Evolutionary conservation across 306 rosid species (phyloP), one percentile per base, ranked within the genome.

Genomic region (Adenanthera pavonina): DNA sequence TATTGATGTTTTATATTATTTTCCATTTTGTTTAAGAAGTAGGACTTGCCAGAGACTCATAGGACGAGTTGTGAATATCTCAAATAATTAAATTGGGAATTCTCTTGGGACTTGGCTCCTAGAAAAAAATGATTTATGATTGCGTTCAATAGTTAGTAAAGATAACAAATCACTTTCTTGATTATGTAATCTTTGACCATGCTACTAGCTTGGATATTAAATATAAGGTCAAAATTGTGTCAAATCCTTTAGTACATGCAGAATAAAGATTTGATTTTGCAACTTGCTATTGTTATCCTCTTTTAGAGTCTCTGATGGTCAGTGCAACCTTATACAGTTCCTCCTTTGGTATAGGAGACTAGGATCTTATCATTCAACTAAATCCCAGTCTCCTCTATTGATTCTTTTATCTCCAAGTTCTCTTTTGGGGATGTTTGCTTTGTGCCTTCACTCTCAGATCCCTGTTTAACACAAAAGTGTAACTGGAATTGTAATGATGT

Each of bases 401-500:
- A 64, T n/a, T 54, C 14, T 77, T 56, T 65, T 71, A 59, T 69
- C 75, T 73, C 54, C 73, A 74, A 19, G 57, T 72, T 70, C 49
- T 34, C 59, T 72, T 62, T 61, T 77, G 71, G 75, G 75, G 57
- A 53, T 41, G 62, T 38, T 59, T 36, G 13, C 35, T 70, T 75
- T 57, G 52, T 57, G 78, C 66, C 33, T 70, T 52, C 69, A 75
- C 78, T 64, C 20, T 76, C 74, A 43, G 59, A 33, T 75, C 65
- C 73, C 51, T 77, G 70, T 60, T 84, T 82, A 47, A 73, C 78
- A 54, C 65, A 52, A 10, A 76, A 84, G 40, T 74, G 73, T 15
- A 53, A 70, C 34, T 38, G 57, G 46, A 65, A 68, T 53, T n/a
- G 17, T 9, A 19, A n/a, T 43, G 36, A 19, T 9, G 10, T 17